Evolutionary conservation across 441 rosid species (phyloP).

Genomic region (Dalechampia spathulata): DNA sequence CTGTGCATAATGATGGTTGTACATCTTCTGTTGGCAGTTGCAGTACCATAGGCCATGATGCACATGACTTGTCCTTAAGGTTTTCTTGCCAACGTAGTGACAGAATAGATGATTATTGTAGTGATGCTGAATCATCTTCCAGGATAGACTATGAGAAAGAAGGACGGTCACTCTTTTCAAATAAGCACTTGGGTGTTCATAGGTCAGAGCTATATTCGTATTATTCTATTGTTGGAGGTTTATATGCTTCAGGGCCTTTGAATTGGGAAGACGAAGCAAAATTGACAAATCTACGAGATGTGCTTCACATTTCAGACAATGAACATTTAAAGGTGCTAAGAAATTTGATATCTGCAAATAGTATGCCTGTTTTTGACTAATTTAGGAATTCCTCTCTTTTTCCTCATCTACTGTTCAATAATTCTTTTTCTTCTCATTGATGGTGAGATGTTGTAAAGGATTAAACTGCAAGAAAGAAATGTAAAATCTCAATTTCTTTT

Average conservation of each 20-base stretch:
- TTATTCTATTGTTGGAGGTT: slow-evolving; percentile 34
- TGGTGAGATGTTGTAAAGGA: slow-evolving; percentile 8
- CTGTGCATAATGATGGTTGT: slow-evolving; percentile 38
- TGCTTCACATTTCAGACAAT: slow-evolving; percentile 65
- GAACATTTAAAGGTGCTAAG: slow-evolving; percentile 72
- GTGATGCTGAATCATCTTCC: slow-evolving; percentile 62
- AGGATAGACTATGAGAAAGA: slow-evolving; percentile 22
- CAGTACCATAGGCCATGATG: slow-evolving; percentile 37
- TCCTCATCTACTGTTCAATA: neutral
- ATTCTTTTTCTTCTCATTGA: neutral
- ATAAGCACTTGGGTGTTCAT: slow-evolving; percentile 28
- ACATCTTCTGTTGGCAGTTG: slow-evolving; percentile 78
- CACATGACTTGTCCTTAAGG: slow-evolving; percentile 1
- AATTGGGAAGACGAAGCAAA: slow-evolving; percentile 77
- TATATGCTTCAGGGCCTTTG: slow-evolving; percentile 66
- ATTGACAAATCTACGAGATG: slow-evolving; percentile 50
- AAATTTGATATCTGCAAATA: slow-evolving; percentile 38
- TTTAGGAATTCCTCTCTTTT: neutral
- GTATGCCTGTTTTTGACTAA: slow-evolving; percentile 11
- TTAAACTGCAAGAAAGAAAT: neutral
- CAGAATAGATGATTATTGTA: slow-evolving; percentile 32
- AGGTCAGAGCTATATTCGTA: slow-evolving; percentile 51
- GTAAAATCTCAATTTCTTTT: slow-evolving; percentile 1
- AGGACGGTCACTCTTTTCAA: slow-evolving; percentile 14
- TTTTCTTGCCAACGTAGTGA: slow-evolving; percentile 8